Conservation (phyloP, 352 stramenopile species). For the Peronospora destructor region DNA sequence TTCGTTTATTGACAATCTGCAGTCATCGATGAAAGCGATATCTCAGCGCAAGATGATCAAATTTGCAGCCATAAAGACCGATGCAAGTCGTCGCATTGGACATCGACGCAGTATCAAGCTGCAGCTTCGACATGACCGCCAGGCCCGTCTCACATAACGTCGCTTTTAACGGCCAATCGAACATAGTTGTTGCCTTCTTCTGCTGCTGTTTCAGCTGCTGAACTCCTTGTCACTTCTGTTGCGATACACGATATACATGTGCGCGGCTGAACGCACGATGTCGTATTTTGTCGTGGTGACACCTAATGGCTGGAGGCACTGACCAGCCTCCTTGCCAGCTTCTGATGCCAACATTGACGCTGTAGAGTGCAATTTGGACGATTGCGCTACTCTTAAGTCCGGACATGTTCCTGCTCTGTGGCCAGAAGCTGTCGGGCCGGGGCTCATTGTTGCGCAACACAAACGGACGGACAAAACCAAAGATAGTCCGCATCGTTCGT, state of each 20-base stretch:
- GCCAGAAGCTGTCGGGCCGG: background rate
- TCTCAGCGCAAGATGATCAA: background rate
- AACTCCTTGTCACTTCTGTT: background rate
- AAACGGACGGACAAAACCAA: constrained; percentile 16
- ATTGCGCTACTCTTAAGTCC: constrained; percentile 11
- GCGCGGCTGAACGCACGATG: too few relatives aligned
- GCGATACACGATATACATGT: background rate
- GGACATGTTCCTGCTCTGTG: background rate
- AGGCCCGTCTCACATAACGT: too few relatives aligned
- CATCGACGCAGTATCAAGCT: background rate
- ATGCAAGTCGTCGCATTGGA: background rate
- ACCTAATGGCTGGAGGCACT: too few relatives aligned
- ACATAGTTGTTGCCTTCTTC: background rate
- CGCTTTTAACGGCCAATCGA: background rate
- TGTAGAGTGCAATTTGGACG: background rate
- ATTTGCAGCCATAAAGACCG: background rate
- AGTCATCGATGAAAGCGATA: background rate
- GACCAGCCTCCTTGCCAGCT: background rate
- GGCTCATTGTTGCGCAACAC: constrained; percentile 6
- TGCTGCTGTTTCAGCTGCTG: background rate
- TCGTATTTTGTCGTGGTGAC: too few relatives aligned
- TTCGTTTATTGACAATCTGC: too few relatives aligned
- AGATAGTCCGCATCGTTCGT: constrained; percentile 6
- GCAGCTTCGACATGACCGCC: too few relatives aligned
- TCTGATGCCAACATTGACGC: constrained; percentile 10